phyloP scores from a whole-genome alignment of 2,329 filamentous ascomycete species.

The Neonectria magnoliae region DNA sequence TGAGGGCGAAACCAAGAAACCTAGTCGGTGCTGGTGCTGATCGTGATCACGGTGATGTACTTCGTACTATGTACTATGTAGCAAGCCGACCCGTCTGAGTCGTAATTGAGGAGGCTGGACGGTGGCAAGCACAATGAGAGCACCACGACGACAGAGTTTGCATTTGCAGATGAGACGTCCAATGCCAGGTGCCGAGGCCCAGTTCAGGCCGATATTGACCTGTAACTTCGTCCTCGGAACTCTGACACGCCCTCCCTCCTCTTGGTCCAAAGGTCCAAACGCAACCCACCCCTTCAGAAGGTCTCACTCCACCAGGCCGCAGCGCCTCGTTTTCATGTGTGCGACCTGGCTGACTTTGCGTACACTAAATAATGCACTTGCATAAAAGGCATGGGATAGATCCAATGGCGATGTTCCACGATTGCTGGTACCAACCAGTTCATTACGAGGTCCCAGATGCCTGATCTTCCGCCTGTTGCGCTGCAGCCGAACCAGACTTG shows the following conservation, averaged over 20 bases:
- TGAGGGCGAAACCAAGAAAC: constrained; percentile 14
- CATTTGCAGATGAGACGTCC: constrained; percentile 21
- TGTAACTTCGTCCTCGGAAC: constrained; percentile 7
- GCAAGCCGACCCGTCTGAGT: constrained; percentile 8
- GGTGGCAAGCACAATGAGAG: constrained; percentile 14
- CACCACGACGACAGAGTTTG: constrained; percentile 26
- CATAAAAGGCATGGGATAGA: constrained; percentile 30
- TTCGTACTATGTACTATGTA: not conserved
- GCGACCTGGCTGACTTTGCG: constrained; percentile 29
- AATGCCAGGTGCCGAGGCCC: constrained; percentile 28
- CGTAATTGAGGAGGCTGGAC: constrained; percentile 26
- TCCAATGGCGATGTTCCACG: constrained; percentile 48
- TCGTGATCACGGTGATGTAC: constrained; percentile 17
- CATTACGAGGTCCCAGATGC: constrained; percentile 38
- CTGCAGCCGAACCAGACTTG: constrained; percentile 37
- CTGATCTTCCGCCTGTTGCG: constrained; percentile 32
- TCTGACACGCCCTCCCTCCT: constrained; percentile 21
- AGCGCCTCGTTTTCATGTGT: constrained; percentile 29
- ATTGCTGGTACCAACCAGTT: constrained; percentile 36
- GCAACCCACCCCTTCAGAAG: constrained; percentile 23
- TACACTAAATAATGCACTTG: constrained; percentile 42
- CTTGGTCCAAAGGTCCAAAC: constrained; percentile 30
- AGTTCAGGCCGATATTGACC: constrained; percentile 9
- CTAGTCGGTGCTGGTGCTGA: constrained; percentile 26
- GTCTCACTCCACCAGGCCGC: constrained; percentile 14